These are phyloP conservation scores for Bacidia gigantensis DNA, from an alignment of 495 filamentous ascomycete species.

Conservation along the genomic window DNA sequence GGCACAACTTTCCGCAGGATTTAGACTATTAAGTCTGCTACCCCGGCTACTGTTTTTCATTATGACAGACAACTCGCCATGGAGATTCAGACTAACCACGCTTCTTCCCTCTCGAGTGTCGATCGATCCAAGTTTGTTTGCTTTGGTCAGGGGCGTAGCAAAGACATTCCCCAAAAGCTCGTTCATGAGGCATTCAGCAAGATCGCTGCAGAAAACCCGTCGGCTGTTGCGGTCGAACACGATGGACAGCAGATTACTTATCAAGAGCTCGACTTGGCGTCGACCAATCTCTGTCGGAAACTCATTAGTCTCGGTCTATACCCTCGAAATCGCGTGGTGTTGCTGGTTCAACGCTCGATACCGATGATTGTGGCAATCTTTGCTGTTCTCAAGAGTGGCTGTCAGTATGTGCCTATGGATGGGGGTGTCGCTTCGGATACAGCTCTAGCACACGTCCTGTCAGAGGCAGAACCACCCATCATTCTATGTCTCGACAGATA, in stretches of 20 bases:
- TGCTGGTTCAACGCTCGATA: slow-evolving; percentile 4
- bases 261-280: slow-evolving; percentile 20
- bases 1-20: too few relatives aligned
- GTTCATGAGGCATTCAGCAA: slow-evolving; percentile 23
- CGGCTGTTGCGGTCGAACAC: slow-evolving; percentile 20
- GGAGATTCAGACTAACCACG: too few relatives aligned
- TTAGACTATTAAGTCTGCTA: too few relatives aligned
- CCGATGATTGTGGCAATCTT: slow-evolving; percentile 3
- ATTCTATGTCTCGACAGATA: slow-evolving; percentile 5
- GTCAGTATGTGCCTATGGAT: slow-evolving; percentile 25
- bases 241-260: slow-evolving; percentile 24
- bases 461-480: slow-evolving; percentile 14
- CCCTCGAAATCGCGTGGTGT: slow-evolving; percentile 17
- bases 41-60: too few relatives aligned
- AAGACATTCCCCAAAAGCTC: slow-evolving; percentile 16
- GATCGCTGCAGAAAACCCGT: slow-evolving; percentile 17
- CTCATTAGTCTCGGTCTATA: slow-evolving; percentile 18
- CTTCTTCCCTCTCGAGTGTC: neutral
- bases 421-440: slow-evolving; percentile 24
- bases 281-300: slow-evolving; percentile 21
- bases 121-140: slow-evolving; percentile 14
- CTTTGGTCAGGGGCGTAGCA: slow-evolving; percentile 19
- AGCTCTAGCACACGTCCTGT: slow-evolving; percentile 22
- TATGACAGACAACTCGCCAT: too few relatives aligned
- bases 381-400: slow-evolving; percentile 19